Percentiles rank a stretch among this genome's conserved stretches.
Evolutionary conservation across 2,329 filamentous ascomycete genomes (phyloP).

Genomic region (Pseudocercospora pini-densiflorae): DNA sequence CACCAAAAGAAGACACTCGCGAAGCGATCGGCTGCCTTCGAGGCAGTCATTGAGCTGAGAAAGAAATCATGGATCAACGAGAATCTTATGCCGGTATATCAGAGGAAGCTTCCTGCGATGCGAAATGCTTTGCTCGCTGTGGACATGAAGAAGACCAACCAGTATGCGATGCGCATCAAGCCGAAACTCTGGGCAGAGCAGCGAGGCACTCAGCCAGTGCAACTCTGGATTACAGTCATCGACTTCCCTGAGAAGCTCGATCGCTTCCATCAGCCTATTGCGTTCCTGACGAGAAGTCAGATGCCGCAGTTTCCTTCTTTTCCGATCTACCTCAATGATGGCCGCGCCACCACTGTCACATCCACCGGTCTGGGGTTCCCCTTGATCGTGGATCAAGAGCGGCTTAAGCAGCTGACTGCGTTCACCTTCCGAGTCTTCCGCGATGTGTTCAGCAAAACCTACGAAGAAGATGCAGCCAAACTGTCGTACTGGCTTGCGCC

Average conservation of each 20-base stretch:
- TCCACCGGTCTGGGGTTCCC: constrained; percentile 49
- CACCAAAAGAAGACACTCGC: constrained; percentile 75
- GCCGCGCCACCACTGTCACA: constrained; percentile 62
- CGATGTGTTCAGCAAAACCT: constrained; percentile 89
- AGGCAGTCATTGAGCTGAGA: constrained; percentile 74
- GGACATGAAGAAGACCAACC: constrained; percentile 73
- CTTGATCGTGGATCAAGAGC: constrained; percentile 49
- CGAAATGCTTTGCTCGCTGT: constrained; percentile 85
- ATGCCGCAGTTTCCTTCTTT: constrained; percentile 71
- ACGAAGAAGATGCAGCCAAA: constrained; percentile 63
- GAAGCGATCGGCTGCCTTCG: constrained; percentile 87
- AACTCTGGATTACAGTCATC: constrained; percentile 67
- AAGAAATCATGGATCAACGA: constrained; percentile 71
- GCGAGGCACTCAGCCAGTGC: constrained; percentile 51
- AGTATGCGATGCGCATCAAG: constrained; percentile 80
- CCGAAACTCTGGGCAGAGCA: constrained; percentile 70
- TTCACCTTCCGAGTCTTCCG: constrained; percentile 80
- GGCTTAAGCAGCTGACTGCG: constrained; percentile 62
- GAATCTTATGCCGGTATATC: constrained; percentile 73
- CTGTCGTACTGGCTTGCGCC: constrained; percentile 88
- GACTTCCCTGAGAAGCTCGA: constrained; percentile 64
- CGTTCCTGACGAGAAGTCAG: constrained; percentile 69
- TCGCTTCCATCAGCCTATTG: constrained; percentile 65
- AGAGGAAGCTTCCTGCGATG: constrained; percentile 75
- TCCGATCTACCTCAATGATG: constrained; percentile 71